A percentile compares a stretch with the other conserved stretches of the same genome.
phyloP scores from a whole-genome alignment of 208 protist species.

The Leishmania guyanensis region DNA sequence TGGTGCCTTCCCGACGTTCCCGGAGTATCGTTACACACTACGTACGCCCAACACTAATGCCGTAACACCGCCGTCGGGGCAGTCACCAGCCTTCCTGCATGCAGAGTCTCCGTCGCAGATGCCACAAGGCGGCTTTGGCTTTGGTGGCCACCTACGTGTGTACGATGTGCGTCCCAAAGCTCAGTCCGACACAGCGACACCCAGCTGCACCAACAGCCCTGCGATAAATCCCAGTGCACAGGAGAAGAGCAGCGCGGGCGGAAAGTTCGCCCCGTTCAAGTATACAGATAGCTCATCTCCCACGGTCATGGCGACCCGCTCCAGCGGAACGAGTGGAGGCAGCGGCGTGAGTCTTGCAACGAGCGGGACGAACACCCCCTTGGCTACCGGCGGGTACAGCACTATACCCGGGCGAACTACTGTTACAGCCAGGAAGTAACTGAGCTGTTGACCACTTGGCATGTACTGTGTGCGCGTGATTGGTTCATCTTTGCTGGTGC shows the following conservation, averaged over 20 bases:
- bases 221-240: slow-evolving; percentile 12
- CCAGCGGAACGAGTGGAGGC: slow-evolving; percentile 7
- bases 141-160: slow-evolving; percentile 40
- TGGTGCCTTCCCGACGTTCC: slow-evolving; percentile 31
- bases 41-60: slow-evolving; percentile 20
- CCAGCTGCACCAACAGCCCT: slow-evolving; percentile 28
- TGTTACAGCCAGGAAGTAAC: slow-evolving; percentile 3
- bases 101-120: slow-evolving; percentile 26
- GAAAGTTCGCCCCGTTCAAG: slow-evolving; percentile 17
- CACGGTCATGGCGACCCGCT: background rate
- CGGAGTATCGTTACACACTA: slow-evolving; percentile 33
- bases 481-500: background rate
- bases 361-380: slow-evolving; percentile 33
- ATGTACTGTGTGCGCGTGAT: background rate
- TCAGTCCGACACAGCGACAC: slow-evolving; percentile 21
- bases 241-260: slow-evolving; percentile 12
- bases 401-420: background rate
- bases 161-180: slow-evolving; percentile 46
- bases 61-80: slow-evolving; percentile 8
- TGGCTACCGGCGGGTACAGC: slow-evolving; percentile 20
- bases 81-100: slow-evolving; percentile 25
- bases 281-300: slow-evolving; percentile 19
- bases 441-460: background rate
- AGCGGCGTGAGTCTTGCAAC: slow-evolving; percentile 26
- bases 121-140: slow-evolving; percentile 2